Evolutionary conservation across 2,329 filamentous ascomycete species (phyloP).

Genomic region (Verticillium dahliae): DNA sequence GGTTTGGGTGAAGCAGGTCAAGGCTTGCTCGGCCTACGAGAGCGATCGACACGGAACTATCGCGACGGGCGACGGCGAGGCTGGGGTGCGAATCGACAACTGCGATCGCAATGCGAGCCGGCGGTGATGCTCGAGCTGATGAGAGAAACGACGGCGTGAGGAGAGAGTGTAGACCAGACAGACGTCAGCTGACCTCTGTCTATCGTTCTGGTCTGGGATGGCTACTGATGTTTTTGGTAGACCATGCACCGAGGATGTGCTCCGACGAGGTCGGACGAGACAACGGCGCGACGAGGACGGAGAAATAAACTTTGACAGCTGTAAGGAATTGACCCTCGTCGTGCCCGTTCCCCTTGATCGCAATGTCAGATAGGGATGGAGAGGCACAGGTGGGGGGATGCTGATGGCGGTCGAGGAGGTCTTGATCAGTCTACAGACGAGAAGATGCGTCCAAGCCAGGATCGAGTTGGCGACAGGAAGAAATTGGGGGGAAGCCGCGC

Average conservation of each 20-base stretch:
- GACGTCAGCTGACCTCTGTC: neutral
- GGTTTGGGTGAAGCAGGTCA: neutral
- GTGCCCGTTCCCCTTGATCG: neutral
- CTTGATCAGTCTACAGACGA: neutral
- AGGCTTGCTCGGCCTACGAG: neutral
- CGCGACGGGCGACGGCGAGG: neutral
- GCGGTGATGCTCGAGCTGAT: neutral
- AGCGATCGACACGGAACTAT: neutral
- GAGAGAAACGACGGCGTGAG: neutral
- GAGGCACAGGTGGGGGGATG: neutral
- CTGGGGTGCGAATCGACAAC: neutral
- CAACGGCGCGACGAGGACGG: neutral
- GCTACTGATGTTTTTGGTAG: neutral
- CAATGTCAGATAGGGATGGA: neutral
- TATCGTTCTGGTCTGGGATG: neutral
- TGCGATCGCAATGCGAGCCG: neutral
- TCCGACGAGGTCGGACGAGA: neutral
- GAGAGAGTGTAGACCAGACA: neutral
- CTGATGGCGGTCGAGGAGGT: neutral
- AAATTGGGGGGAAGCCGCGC: conserved; percentile 1
- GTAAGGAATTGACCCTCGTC: neutral
- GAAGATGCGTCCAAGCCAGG: neutral
- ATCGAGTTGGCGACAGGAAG: neutral
- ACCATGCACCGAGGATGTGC: neutral
- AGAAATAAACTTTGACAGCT: neutral